Base-by-base conservation (phyloP, 495 filamentous ascomycete species). In the Talaromyces liani region DNA sequence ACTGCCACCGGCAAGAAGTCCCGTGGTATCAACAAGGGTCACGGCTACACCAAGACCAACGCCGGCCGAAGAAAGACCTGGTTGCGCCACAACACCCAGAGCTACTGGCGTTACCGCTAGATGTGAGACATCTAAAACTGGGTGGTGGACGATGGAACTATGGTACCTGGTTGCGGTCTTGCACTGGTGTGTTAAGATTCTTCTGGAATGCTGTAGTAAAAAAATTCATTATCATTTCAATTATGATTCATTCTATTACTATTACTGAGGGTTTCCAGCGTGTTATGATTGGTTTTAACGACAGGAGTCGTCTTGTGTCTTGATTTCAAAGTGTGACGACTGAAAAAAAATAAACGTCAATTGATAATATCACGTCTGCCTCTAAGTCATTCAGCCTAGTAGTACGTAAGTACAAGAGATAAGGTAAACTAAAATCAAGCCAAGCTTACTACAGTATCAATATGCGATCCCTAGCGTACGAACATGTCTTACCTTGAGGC, bases 1-100 rank as follows among this genome's bases (percentile, higher is more conserved):
- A 99, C 94, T 68, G 86, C 94, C 68, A 97, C 93, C 64, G 94
- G 94, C 85, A 99, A 99, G 91, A 93, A 93, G 84, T 96, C 91
- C 74, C 91, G 94, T 79, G 94, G 94, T 83, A 87, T 98, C 81
- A 92, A 92, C 88, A 97, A 96, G 85, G 94, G 94, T 70, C 94
- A 99, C 81, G 85, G 88, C 68, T 98, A 91, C 91, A 97, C 93
- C 89, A 96, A 99, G 85, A 99, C 95, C 75, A 84, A 80, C 67
- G 85, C 91, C 71, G 94, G 94, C 70, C 87, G 94, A 73, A 89
- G 95, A 82, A 96, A 98, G 91, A 98, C 93, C 76, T 99, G 94
- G 94, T 96, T 96, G 91, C 85, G 89, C 78, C 93, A 93, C 87
- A 97, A 97, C 89, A 98, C 94, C 78, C 86, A 93, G 77, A 91